Percentiles rank a stretch among this genome's conserved stretches.
These are phyloP conservation scores for Citrus inodora DNA, from an alignment of 345 rosid species.

Conservation along the genomic window DNA sequence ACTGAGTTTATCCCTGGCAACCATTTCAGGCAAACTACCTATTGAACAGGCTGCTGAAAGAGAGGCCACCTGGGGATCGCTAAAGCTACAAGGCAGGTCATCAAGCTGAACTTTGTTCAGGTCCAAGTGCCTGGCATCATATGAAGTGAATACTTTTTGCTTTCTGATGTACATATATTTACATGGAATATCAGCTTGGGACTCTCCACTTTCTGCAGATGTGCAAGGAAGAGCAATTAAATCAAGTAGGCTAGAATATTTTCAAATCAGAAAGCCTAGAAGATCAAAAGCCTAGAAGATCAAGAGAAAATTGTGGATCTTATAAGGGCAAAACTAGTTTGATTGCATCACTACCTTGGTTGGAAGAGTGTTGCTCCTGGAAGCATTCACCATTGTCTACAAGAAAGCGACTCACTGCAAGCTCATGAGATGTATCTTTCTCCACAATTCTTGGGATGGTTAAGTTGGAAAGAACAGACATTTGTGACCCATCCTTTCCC, in stretches of 20 bases:
- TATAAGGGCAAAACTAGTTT: neutral
- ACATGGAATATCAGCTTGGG: neutral
- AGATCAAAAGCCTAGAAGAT: conserved; percentile 3
- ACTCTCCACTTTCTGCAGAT: conserved; percentile 25
- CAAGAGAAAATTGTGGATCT: neutral
- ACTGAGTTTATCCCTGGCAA: neutral
- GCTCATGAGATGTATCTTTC: conserved; percentile 15
- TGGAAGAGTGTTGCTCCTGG: conserved; percentile 17
- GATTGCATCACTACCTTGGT: conserved; percentile 20
- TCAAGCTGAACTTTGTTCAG: conserved; percentile 40
- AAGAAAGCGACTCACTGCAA: conserved; percentile 15
- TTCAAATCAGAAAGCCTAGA: conserved; percentile 4
- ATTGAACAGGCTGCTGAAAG: conserved; percentile 22
- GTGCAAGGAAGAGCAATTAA: neutral
- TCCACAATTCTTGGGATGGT: conserved; percentile 14
- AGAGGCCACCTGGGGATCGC: conserved; percentile 12
- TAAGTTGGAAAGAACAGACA: conserved; percentile 16
- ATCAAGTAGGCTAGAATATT: neutral
- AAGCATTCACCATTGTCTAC: conserved; percentile 13
- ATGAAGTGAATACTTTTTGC: conserved; percentile 7
- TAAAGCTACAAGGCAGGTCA: conserved; percentile 25
- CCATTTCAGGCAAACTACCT: conserved; percentile 6
- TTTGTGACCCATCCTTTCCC: conserved; percentile 16
- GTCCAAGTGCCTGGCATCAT: conserved; percentile 21
- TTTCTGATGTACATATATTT: conserved; percentile 10